Base-by-base conservation (phyloP, 106 monocot genomes). In the Dendrobium officinale region DNA sequence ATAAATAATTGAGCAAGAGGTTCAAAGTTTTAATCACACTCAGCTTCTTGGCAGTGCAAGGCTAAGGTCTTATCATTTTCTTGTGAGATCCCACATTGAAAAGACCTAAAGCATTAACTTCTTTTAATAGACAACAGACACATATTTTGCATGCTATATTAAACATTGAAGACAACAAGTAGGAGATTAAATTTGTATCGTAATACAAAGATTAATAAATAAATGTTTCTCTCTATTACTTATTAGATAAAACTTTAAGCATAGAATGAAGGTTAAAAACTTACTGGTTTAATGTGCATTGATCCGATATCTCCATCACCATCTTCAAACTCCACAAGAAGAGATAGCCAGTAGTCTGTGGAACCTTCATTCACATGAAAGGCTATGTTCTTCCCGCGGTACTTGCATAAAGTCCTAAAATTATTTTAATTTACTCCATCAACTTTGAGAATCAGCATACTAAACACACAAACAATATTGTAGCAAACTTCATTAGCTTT, bases 331-430 rank as follows among this genome's bases (percentile, higher is more conserved):
- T 97, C 96, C 43, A 97, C 93, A 13, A 97, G 82, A 64, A 97
- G 92, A 19, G 96, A 97, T 1, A 97, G 86, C 96, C 96, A 97
- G 82, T 80, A 97, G 40, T 92, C 82, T 11, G 96, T 97, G n/a
- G 96, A 97, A 4, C 96, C 96, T 82, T 94, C 94, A 55, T 97
- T 97, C 77, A 97, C 92, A 81, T 90, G 96, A 81, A 97, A 97
- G 5, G 96, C 90, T 47, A 97, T 89, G 79, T 85, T 94, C 83
- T 88, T 90, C 37, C 90, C 89, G 1, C 78, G 81, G 51, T 97
- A 97, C 78, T 86, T 94, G 90, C 96, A 97, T 45, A 86, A 83
- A 54, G 94, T 94, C 83, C 96, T 97, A 74, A 47, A 75, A 75
- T 17, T 19, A 18, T 37, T 27, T 24, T 48, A 49, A 49, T 26